Evolutionary conservation across 1,284 basidiomycete species (phyloP), one percentile per base, ranked within the genome.

Genomic region (Boletellus deceptivus): DNA sequence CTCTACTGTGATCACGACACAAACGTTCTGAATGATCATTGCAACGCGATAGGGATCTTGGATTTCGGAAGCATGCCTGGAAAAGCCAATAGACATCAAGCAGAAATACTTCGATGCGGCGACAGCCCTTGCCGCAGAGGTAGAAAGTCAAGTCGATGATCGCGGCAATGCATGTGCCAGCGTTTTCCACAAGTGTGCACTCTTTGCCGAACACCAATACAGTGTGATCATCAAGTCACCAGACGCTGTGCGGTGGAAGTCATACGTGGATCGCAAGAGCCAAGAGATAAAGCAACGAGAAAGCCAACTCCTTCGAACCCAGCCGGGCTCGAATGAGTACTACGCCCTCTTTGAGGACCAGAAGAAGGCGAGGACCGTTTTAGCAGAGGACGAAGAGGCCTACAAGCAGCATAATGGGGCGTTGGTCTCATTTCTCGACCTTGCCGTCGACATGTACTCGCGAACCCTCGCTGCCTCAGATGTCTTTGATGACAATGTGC

Each of bases 141-240:
- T 62, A 37, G 58, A 53, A 52, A 59, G 50, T 20, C 49, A 48
- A 48, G 62, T 29, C 44, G 48, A 53, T 39, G 53, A 43, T 39
- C 52, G 46, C 47, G 50, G 57, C 39, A 52, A 62, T 9, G 70
- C 77, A 13, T 77, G 77, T 41, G 85, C 86, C 8, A 73, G 76
- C n/a, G 77, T 98, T 27, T 91, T 81, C 60, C 85, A 89, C 59
- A 81, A 90, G 58, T 97, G 84, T 65, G 96, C 95, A 0, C 75
- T 81, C 20, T 98, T 98, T 63, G 89, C 94, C 0, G 93, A 98
- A 62, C 76, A 80, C 7, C 93, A 98, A 59, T 93, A 93, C 61
- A 80, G 86, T 51, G 72, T 80, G 2, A 77, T 89, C 37, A 68
- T 77, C 20, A 80, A 79, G 50, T 90, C 91, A 1, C 82, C 89